A percentile compares a stretch with the other conserved stretches of the same genome.
These are phyloP conservation scores for Juncus inflexus DNA, from an alignment of 176 grass and related monocot species.

Conservation along the genomic window DNA sequence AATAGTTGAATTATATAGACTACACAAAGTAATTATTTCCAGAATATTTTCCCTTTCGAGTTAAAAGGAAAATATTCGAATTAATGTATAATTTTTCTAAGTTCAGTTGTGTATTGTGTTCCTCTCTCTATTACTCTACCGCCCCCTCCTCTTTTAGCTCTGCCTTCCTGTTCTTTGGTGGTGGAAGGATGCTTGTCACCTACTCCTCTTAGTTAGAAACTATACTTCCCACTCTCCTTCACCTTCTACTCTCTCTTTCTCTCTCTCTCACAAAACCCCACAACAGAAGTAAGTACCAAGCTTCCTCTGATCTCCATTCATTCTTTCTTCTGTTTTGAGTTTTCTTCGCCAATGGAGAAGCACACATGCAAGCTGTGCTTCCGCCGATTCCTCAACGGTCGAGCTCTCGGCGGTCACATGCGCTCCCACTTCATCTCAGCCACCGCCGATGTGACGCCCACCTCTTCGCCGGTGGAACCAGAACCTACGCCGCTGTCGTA, in stretches of 20 bases:
- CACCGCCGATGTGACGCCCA: constrained; percentile 29
- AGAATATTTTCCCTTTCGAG: neutral
- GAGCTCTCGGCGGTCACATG: constrained; percentile 92
- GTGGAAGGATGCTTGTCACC: constrained; percentile 74
- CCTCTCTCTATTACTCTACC: constrained; percentile 5
- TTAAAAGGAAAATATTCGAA: constrained; percentile 21
- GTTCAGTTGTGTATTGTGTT: constrained; percentile 9
- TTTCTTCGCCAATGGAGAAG: constrained; percentile 38
- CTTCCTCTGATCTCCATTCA: constrained; percentile 17
- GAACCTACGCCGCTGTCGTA: constrained; percentile 14
- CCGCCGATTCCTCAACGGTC: constrained; percentile 81
- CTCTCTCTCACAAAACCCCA: constrained; percentile 24
- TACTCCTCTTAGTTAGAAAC: constrained; percentile 56
- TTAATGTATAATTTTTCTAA: constrained; percentile 4
- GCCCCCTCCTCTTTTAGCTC: neutral
- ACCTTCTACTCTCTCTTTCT: constrained; percentile 23
- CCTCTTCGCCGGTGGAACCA: constrained; percentile 36
- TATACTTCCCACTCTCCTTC: neutral
- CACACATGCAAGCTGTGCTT: constrained; percentile 88
- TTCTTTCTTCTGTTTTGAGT: neutral
- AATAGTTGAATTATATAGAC: constrained; percentile 19
- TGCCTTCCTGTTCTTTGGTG: constrained; percentile 32
- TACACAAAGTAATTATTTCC: neutral
- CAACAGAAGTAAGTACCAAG: constrained; percentile 27
- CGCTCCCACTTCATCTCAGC: constrained; percentile 63